Conservation (phyloP, 2,329 filamentous ascomycete species). For the Zymoseptoria crescenta region DNA sequence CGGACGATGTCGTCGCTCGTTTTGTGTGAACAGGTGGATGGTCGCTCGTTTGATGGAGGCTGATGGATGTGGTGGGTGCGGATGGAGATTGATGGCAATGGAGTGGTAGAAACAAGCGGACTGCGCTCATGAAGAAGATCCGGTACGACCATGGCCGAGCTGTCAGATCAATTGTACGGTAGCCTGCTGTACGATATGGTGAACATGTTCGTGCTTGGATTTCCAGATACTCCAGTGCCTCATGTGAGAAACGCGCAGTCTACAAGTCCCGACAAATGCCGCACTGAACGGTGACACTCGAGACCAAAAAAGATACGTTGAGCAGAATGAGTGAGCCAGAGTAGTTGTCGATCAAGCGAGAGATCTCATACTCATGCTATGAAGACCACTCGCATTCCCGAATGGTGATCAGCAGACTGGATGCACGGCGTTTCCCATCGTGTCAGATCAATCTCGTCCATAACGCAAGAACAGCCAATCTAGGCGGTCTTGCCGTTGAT, state of each 20-base stretch:
- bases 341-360: not conserved
- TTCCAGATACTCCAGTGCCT: too few species aligned
- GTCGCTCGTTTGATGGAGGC: not conserved
- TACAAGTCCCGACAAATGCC: too few species aligned
- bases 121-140: too few species aligned
- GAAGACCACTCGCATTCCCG: not conserved
- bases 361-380: not conserved
- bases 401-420: not conserved
- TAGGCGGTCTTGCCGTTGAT: constrained; percentile 47
- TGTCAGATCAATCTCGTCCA: not conserved
- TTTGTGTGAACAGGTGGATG: not conserved
- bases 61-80: not conserved
- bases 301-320: not conserved
- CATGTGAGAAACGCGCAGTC: too few species aligned
- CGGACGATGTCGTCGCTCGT: not conserved
- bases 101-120: not conserved
- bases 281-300: not conserved
- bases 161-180: not conserved
- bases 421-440: not conserved
- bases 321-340: not conserved
- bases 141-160: not conserved
- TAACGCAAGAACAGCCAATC: not conserved
- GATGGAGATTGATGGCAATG: not conserved
- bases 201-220: too few species aligned
- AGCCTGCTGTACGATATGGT: too few species aligned